These are phyloP conservation scores for Cutaneotrichosporon cavernicola DNA, from an alignment of 1,284 basidiomycete species.

Conservation along the genomic window DNA sequence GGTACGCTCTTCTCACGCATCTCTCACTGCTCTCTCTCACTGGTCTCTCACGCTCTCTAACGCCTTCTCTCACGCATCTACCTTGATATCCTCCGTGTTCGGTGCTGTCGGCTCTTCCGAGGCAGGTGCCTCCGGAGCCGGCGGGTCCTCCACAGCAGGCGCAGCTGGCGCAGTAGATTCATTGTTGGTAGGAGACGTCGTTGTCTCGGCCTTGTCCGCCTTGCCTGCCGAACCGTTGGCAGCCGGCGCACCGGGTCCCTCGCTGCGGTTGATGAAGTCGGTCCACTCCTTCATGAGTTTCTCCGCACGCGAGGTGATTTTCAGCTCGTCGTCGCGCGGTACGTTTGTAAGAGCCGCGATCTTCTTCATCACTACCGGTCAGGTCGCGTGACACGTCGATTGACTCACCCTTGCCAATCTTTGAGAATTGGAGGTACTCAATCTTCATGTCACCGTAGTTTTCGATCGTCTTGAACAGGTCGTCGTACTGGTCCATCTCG, in stretches of 20 bases:
- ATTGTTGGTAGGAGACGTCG: constrained; percentile 1
- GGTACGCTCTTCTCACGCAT: neutral
- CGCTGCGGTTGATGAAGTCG: constrained; percentile 11
- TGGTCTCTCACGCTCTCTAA: neutral
- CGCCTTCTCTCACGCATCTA: constrained; percentile 6
- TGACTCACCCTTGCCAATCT: constrained; percentile 75
- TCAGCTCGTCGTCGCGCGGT: constrained; percentile 79
- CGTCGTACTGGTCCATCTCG: constrained; percentile 76
- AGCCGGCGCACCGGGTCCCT: constrained; percentile 11
- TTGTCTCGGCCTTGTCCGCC: constrained; percentile 27
- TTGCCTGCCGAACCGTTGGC: constrained; percentile 16
- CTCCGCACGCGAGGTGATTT: constrained; percentile 71
- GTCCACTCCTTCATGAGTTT: constrained; percentile 51
- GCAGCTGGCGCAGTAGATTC: constrained; percentile 14
- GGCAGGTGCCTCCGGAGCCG: constrained; percentile 7
- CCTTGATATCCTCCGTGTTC: constrained; percentile 20
- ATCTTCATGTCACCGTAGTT: constrained; percentile 78
- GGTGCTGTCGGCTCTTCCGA: neutral
- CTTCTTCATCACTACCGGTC: constrained; percentile 77
- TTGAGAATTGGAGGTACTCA: constrained; percentile 84
- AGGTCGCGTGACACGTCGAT: constrained; percentile 2
- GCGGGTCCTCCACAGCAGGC: constrained; percentile 23
- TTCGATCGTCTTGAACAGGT: constrained; percentile 79
- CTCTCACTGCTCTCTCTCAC: neutral
- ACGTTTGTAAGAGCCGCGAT: constrained; percentile 71